phyloP scores from a whole-genome alignment of 202 grass and related monocot species.

The Eragrostis tef region DNA sequence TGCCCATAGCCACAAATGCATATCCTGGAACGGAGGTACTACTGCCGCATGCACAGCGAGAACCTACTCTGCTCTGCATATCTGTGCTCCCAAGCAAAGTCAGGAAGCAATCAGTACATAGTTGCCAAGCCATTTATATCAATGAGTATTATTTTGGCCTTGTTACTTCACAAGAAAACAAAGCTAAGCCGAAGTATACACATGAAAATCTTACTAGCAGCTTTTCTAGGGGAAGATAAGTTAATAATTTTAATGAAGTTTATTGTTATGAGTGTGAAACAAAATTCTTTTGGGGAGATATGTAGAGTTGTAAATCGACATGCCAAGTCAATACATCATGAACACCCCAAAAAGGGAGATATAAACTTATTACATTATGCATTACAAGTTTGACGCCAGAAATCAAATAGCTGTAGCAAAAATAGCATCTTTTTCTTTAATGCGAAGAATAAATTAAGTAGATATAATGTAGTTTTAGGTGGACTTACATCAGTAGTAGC shows the following conservation, averaged over 20 bases:
- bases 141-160: neutral
- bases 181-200: conserved; percentile 16
- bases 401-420: neutral
- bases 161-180: conserved; percentile 23
- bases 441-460: conserved; percentile 3
- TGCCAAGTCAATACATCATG: too few relatives aligned
- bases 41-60: neutral
- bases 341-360: too few relatives aligned
- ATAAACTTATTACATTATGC: conserved; percentile 10
- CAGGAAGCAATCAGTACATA: conserved; percentile 24
- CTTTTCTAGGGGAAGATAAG: conserved; percentile 1
- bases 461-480: conserved; percentile 6
- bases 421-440: neutral
- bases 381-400: neutral
- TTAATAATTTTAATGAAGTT: too few relatives aligned
- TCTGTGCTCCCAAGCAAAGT: neutral
- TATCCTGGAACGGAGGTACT: too few relatives aligned
- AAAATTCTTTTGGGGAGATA: too few relatives aligned
- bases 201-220: neutral
- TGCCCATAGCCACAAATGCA: neutral
- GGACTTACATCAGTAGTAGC: conserved; percentile 84
- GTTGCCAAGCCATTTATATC: conserved; percentile 10
- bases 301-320: too few relatives aligned
- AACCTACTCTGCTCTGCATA: neutral
- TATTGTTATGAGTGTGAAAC: too few relatives aligned